Base-by-base conservation (phyloP, 176 grass and related monocot species). In the Hyparrhenia diplandra region DNA sequence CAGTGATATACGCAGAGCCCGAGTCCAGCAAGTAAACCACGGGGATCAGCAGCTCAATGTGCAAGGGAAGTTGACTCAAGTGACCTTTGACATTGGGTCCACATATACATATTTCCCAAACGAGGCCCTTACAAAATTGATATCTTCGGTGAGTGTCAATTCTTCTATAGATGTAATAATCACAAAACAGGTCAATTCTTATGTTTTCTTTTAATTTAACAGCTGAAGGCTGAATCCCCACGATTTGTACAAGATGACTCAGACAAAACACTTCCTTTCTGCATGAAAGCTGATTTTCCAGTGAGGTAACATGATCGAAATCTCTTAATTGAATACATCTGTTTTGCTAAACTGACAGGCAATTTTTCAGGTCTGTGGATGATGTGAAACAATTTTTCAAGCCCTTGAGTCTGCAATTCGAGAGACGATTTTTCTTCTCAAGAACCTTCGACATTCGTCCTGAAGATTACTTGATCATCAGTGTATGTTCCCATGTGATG, bases 41-140 rank as follows among this genome's bases (percentile, higher is more conserved):
- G 95, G 79, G 20, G 76, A 82, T 74, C 71, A 87, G 75, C 86
- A 93, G 69, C 72, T 94, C 34, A 84, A 58, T 40, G 75, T 36
- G 10, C 66, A 75, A 57, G 52, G 73, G 40, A 91, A 93, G 57
- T 45, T 87, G 42, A 80, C 90, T 30, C 90, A 83, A 77, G 76
- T 95, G 23, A 86, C 95, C 16, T 98, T 95, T 80, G 92, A 98
- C 72, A 93, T 79, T 25, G 86, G 95, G 37, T 95, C 90, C 24
- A 84, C 95, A 4, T 86, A 98, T 71, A 93, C 90, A 14, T 95
- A 95, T 65, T 91, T 98, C 60, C 95, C 95, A 39, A 69, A 72
- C 20, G 84, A 95, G 55, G 80, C 80, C 30, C 91, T 95, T 59
- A 51, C 5, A 69, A 87, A 88, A 6, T 51, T 98, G 34, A 63